Conservation (phyloP, 2,329 filamentous ascomycete species). For the Lachnellula subtilissima region DNA sequence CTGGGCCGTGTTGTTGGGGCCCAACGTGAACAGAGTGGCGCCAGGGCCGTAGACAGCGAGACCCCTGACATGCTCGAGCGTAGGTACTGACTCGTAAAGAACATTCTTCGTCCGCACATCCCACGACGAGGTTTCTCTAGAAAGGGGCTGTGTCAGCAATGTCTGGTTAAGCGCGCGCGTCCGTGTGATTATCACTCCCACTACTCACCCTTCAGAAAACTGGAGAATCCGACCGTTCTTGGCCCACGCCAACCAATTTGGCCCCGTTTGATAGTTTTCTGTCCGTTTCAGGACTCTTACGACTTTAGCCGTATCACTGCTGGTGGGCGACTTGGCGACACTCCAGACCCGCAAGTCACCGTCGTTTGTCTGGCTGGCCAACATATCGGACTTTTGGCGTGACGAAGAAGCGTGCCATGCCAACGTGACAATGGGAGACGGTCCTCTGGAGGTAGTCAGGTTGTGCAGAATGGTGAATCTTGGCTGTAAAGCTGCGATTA, state of each 20-base stretch:
- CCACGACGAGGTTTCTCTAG: constrained; percentile 86
- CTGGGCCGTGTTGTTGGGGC: constrained; percentile 82
- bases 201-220: constrained; percentile 77
- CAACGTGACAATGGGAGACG: constrained; percentile 80
- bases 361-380: constrained; percentile 86
- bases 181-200: constrained; percentile 22
- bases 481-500: constrained; percentile 84
- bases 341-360: constrained; percentile 96
- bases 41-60: constrained; percentile 85
- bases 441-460: constrained; percentile 74
- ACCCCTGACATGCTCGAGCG: constrained; percentile 72
- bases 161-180: constrained; percentile 46
- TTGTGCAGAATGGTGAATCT: constrained; percentile 93
- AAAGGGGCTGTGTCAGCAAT: constrained; percentile 31
- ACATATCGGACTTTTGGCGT: constrained; percentile 95
- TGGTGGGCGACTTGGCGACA: constrained; percentile 72
- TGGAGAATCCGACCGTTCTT: constrained; percentile 97
- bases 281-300: constrained; percentile 80
- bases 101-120: constrained; percentile 98
- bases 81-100: constrained; percentile 82
- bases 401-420: constrained; percentile 96
- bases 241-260: constrained; percentile 97
- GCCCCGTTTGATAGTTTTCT: constrained; percentile 67
- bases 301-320: constrained; percentile 75
- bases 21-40: constrained; percentile 87